Base-by-base conservation (phyloP, 2,329 filamentous ascomycete species). In the Pyrenophora tritici-repentis region DNA sequence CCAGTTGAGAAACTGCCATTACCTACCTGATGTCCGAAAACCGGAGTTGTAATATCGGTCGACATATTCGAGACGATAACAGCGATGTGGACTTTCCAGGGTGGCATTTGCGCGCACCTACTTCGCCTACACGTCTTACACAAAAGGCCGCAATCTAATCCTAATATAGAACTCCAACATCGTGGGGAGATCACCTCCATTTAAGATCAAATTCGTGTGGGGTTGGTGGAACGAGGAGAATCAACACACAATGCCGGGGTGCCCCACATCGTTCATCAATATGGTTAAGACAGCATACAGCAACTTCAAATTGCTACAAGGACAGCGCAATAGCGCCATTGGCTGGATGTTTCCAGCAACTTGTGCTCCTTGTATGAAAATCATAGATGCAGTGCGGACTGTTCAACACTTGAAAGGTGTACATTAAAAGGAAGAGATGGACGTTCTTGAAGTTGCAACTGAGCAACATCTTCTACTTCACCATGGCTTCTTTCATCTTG, bases 221-320 rank as follows among this genome's bases (percentile, higher is more conserved):
- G 52, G 55, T 53, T 34, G 26, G 32, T 17, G 32, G 22, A 22
- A 14, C 13, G n/a, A 13, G 2, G 6, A 13, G 35, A 37, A 26
- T 47, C 42, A 22, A 36, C 13, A 22, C 6, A 3, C 39, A 50
- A 41, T 58, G 52, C 51, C 55, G 55, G 22, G 14, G 1, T 41
- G 53, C 55, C 55, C 55, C 55, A 58, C 55, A 52, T 41, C 16
- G 32, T 52, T 36, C 39, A 34, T 48, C 44, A 47, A 57, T 52
- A 47, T 46, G 32, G 41, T 17, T n/a, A 33, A 37, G 33, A 41
- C 17, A 20, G 36, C 14, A 17, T n/a, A 33, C 35, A 22, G 39
- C 34, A 20, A 34, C 32, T 13, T n/a, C 20, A 49, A 14, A 53
- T 45, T 45, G 20, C 20, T 18, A 42, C 37, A 29, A 20, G 22